These are phyloP conservation scores for Thymus mandschuricus DNA, from an alignment of 257 asterid genomes.

Conservation along the genomic window DNA sequence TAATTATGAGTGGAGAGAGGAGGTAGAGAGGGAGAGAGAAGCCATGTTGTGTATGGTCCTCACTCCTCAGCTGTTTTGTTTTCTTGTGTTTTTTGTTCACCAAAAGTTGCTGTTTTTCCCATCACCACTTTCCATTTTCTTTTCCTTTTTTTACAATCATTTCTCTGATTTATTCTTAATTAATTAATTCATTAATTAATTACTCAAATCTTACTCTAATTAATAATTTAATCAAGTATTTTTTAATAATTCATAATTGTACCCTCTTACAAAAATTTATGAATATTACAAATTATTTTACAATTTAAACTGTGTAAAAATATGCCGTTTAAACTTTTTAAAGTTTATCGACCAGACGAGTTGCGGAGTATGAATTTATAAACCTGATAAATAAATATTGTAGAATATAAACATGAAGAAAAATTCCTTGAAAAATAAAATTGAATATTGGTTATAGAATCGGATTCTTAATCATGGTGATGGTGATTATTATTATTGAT, in stretches of 20 bases:
- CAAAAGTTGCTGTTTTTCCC: conserved; percentile 33
- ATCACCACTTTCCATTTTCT: neutral
- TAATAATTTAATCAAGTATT: too few species aligned
- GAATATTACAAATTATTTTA: too few species aligned
- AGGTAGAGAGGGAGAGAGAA: conserved; percentile 47
- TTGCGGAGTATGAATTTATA: too few species aligned
- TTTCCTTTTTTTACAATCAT: neutral
- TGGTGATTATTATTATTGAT: neutral
- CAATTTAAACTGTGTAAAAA: too few species aligned
- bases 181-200: neutral
- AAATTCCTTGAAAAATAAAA: too few species aligned
- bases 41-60: conserved; percentile 49
- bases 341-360: too few species aligned
- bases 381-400: too few species aligned
- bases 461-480: neutral
- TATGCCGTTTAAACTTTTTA: too few species aligned
- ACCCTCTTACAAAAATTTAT: too few species aligned
- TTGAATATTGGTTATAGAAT: neutral
- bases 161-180: neutral
- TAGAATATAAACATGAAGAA: neutral
- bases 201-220: neutral
- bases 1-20: conserved; percentile 45
- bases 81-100: conserved; percentile 31
- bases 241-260: too few species aligned
- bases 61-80: conserved; percentile 48